Percentiles rank a stretch among this genome's conserved stretches.
These are phyloP conservation scores for Cladophialophora chaetospira DNA, from an alignment of 2,329 filamentous ascomycete species.

Conservation along the genomic window DNA sequence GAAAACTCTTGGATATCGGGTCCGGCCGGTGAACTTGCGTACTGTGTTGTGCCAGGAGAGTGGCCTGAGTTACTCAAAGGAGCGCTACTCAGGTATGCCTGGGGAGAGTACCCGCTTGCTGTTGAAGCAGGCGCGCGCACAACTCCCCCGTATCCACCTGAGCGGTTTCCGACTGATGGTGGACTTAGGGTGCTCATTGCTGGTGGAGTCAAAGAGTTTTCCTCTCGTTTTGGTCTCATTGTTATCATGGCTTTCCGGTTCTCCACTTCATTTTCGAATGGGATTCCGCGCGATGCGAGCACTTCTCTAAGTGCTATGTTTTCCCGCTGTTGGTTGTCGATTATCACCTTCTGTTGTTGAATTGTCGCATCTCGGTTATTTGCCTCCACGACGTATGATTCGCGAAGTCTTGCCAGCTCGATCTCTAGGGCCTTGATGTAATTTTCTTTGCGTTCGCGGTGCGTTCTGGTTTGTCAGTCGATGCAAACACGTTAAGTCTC, in stretches of 20 bases:
- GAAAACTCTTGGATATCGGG: slow-evolving; percentile 29
- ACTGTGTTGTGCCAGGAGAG: slow-evolving; percentile 31
- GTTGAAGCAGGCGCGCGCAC: slow-evolving; percentile 12
- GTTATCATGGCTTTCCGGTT: slow-evolving; percentile 37
- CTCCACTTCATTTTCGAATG: slow-evolving; percentile 53
- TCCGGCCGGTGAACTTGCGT: slow-evolving; percentile 31
- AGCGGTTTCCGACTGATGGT: slow-evolving; percentile 35
- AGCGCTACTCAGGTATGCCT: slow-evolving; percentile 26
- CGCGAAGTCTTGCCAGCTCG: slow-evolving; percentile 84
- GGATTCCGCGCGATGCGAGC: slow-evolving; percentile 60
- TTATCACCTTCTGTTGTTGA: slow-evolving; percentile 70
- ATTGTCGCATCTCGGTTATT: slow-evolving; percentile 35
- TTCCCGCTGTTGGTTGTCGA: slow-evolving; percentile 75
- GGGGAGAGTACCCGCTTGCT: slow-evolving; percentile 26
- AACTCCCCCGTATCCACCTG: slow-evolving; percentile 13
- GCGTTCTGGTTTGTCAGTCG: slow-evolving; percentile 64
- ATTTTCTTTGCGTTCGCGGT: slow-evolving; percentile 92
- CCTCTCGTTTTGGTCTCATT: slow-evolving; percentile 29
- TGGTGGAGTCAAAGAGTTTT: slow-evolving; percentile 24
- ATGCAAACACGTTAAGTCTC: not conserved
- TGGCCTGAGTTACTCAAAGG: slow-evolving; percentile 25
- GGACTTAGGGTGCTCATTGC: slow-evolving; percentile 22
- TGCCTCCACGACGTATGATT: slow-evolving; percentile 66
- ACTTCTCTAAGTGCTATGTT: slow-evolving; percentile 72
- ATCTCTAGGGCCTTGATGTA: slow-evolving; percentile 94